Conservation (phyloP, 495 filamentous ascomycete genomes). For the Trypethelium eluteriae region DNA sequence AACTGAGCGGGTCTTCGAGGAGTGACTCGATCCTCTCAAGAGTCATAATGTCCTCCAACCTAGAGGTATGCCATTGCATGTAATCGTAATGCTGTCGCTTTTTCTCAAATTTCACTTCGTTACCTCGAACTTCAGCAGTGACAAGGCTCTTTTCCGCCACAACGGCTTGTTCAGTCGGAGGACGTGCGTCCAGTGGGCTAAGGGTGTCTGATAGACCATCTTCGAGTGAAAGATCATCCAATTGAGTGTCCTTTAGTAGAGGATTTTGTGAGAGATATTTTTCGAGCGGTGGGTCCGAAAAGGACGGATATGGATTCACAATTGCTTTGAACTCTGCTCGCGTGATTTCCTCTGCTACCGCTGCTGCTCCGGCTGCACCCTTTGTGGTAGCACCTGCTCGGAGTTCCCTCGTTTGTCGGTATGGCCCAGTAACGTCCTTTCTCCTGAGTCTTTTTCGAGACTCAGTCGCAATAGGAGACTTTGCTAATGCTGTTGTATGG, state of each 20-base stretch:
- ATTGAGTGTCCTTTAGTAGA: neutral
- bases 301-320: conserved; percentile 19
- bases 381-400: neutral
- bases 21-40: conserved; percentile 23
- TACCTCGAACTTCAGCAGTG: neutral
- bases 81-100: neutral
- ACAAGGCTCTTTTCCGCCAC: neutral
- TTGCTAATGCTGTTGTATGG: conserved; percentile 14
- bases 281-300: conserved; percentile 7
- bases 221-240: neutral
- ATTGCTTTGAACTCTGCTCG: conserved; percentile 23
- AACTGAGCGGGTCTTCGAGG: conserved; percentile 26
- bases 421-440: neutral
- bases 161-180: neutral
- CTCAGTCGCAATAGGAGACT: neutral
- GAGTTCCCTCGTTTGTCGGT: neutral
- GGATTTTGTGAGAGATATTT: neutral
- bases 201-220: neutral
- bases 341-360: conserved; percentile 13
- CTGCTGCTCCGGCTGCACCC: conserved; percentile 8
- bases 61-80: neutral
- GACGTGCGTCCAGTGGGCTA: neutral
- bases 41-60: neutral
- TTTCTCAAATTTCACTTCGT: neutral
- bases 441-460: neutral